Base-by-base conservation (phyloP, 2,329 filamentous ascomycete species). In the Ceratocystis destructans region DNA sequence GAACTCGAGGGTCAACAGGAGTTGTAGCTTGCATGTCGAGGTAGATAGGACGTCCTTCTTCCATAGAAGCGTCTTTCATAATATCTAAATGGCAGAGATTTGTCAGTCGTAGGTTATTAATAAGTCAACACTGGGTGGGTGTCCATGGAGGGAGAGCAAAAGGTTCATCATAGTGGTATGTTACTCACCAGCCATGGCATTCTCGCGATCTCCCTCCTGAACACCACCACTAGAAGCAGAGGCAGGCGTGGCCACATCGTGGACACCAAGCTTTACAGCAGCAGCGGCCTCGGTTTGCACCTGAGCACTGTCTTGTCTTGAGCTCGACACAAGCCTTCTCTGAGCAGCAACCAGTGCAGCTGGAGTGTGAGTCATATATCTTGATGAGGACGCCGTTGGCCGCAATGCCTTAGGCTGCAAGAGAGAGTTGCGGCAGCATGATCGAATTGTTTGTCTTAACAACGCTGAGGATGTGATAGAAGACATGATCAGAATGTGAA, bases 11-110 rank as follows among this genome's bases (percentile, higher is more conserved):
- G 72, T 99, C 94, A 68, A 94, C 86, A 20, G 94, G 94, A 0
- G 94, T 99, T 0, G 94, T 99, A 45, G 94, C 90, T 78, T 99
- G 94, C 87, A 96, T 96, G 74, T 99, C 94, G 65, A 99, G 87
- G 73, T 99, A 99, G 74, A 99, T 97, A 48, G 94, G 94, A 68
- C 94, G 83, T 67, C 94, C 94, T 76, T 96, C 87, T 71, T 96
- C 92, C 87, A 96, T 81, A 12, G 90, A 91, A 7, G 92, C 93
- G 75, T 96, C 88, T 79, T 94, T 95, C 69, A 99, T 80, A 59
- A 96, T 87, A 70, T 89, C 88, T 82, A 68, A 25, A 53, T 45
- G 4, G 7, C 20, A 48, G 33, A 25, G n/a, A 31, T 53, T 48
- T 17, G 61, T 48, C 44, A 46, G 31, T 31, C 17, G 22, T 25